These are phyloP conservation scores for Ophidiomyces ophidiicola DNA, from an alignment of 2,329 filamentous ascomycete species.

Conservation along the genomic window DNA sequence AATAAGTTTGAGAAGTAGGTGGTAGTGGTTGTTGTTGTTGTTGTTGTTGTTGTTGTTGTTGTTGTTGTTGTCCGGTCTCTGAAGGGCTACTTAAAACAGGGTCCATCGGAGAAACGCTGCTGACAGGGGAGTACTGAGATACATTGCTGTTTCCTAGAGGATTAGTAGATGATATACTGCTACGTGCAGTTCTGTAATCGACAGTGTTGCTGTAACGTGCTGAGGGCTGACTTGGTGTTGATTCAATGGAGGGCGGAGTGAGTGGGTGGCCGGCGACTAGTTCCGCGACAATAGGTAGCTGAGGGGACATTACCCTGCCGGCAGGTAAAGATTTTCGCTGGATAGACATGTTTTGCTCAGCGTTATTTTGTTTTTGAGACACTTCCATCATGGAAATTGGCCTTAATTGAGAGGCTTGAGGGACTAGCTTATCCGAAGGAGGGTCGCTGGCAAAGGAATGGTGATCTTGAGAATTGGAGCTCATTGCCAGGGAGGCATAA, in stretches of 20 bases:
- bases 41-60: no score
- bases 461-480: background rate
- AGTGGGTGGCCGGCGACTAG: background rate
- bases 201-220: background rate
- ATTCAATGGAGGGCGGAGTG: slow-evolving; percentile 4
- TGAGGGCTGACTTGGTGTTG: slow-evolving; percentile 1
- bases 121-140: slow-evolving; percentile 6
- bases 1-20: no score
- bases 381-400: slow-evolving; percentile 7
- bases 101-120: slow-evolving; percentile 6
- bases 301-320: background rate
- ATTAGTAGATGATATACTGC: background rate
- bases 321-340: slow-evolving; percentile 2
- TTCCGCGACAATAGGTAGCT: slow-evolving; percentile 1
- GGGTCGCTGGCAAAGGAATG: background rate
- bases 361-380: background rate
- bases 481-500: slow-evolving; percentile 7
- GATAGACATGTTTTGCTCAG: background rate
- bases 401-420: no score
- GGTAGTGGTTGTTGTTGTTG: no score
- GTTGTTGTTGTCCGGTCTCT: no score
- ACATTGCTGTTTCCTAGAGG: background rate
- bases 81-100: no score
- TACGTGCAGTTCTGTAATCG: slow-evolving; percentile 3
- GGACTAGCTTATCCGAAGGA: background rate